phyloP scores from a whole-genome alignment of 345 rosid genomes.

The Pistacia atlantica region DNA sequence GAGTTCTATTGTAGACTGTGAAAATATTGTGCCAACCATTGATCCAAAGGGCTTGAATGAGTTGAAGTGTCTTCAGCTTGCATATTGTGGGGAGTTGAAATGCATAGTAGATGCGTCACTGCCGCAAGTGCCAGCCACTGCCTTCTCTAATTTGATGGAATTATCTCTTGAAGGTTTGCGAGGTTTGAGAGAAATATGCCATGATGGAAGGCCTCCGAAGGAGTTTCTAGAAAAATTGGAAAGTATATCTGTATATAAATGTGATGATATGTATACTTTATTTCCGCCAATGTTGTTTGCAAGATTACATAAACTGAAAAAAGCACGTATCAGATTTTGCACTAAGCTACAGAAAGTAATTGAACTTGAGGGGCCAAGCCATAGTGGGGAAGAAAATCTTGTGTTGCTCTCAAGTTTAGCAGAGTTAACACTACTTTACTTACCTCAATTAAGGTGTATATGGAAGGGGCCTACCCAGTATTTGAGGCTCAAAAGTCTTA shows the following conservation, averaged over 20 bases:
- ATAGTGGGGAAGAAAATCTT: not conserved
- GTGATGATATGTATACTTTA: not conserved
- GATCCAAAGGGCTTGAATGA: too few relatives aligned
- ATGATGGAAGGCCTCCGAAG: not conserved
- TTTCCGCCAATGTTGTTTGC: constrained; percentile 8
- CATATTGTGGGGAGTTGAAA: too few relatives aligned
- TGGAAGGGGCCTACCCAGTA: constrained; percentile 15
- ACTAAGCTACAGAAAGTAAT: constrained; percentile 6
- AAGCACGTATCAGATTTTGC: not conserved
- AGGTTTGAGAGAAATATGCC: too few relatives aligned
- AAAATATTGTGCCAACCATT: too few relatives aligned
- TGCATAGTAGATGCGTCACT: too few relatives aligned
- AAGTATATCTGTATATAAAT: not conserved
- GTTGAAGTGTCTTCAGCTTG: too few relatives aligned
- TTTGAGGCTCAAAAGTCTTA: constrained; percentile 6
- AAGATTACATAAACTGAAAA: constrained; percentile 11
- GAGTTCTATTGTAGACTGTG: too few relatives aligned
- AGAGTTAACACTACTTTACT: not conserved
- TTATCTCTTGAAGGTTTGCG: too few relatives aligned
- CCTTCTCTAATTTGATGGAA: too few relatives aligned
- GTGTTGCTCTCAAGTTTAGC: not conserved
- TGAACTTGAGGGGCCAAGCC: not conserved
- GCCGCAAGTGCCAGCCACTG: too few relatives aligned
- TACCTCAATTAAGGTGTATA: not conserved
- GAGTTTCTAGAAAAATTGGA: constrained; percentile 19